phyloP scores from a whole-genome alignment of 345 rosid species.

The Sisymbrium altissimum region DNA sequence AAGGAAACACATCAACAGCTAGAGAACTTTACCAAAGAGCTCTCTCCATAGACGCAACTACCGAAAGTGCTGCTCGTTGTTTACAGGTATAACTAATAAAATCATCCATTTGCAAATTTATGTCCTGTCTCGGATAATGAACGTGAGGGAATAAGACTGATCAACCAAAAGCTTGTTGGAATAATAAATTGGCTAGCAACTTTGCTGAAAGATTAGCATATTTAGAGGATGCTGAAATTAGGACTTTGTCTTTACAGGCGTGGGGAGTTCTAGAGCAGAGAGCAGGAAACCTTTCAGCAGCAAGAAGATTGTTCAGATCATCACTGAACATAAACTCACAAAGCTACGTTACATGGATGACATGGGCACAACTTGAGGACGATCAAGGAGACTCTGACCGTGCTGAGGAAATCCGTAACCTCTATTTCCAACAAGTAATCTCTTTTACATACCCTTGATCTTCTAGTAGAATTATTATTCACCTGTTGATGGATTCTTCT shows the following conservation, averaged over 20 bases:
- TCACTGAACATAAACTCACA: slow-evolving; percentile 79
- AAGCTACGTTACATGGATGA: slow-evolving; percentile 96
- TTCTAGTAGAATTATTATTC: neutral
- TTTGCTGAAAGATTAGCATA: neutral
- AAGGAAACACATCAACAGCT: slow-evolving; percentile 78
- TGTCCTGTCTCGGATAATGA: neutral
- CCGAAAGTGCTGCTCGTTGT: slow-evolving; percentile 87
- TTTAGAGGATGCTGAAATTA: neutral
- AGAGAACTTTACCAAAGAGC: slow-evolving; percentile 79
- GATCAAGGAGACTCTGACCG: slow-evolving; percentile 88
- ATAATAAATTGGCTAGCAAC: neutral
- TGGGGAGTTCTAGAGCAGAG: slow-evolving; percentile 98
- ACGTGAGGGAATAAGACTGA: neutral
- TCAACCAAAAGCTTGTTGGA: neutral
- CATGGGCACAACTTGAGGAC: slow-evolving; percentile 96
- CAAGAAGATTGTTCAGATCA: slow-evolving; percentile 84
- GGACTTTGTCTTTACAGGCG: slow-evolving; percentile 44
- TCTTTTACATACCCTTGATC: neutral
- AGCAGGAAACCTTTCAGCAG: slow-evolving; percentile 78
- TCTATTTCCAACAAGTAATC: slow-evolving; percentile 88
- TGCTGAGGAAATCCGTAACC: slow-evolving; percentile 91
- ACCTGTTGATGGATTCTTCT: neutral
- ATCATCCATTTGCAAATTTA: neutral
- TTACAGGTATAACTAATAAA: slow-evolving; percentile 57
- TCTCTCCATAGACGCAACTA: slow-evolving; percentile 65